These are phyloP conservation scores for Rubia peregrina DNA, from an alignment of 305 asterid genomes.

Conservation along the genomic window DNA sequence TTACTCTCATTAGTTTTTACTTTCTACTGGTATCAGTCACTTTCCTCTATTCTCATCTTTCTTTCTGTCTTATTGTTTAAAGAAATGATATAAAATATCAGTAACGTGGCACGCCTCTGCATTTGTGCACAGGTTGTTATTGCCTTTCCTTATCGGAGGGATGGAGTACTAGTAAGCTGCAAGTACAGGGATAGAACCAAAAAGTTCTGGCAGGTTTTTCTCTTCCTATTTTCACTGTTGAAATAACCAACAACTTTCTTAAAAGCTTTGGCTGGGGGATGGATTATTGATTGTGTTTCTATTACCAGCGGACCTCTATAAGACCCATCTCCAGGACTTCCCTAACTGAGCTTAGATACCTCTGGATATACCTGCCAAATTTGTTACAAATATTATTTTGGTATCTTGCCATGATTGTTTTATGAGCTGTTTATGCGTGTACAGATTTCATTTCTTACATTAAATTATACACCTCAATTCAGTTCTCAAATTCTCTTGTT, in stretches of 20 bases:
- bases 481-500: constrained; percentile 15
- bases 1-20: not conserved
- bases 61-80: not conserved
- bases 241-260: not conserved
- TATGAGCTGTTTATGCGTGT: not conserved
- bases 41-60: not conserved
- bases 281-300: not conserved
- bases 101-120: constrained; percentile 3
- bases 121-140: constrained; percentile 47
- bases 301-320: not conserved
- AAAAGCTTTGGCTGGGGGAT: too few species aligned
- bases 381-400: not conserved
- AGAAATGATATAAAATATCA: constrained; percentile 3
- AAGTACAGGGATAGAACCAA: constrained; percentile 65
- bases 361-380: not conserved
- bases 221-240: not conserved
- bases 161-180: constrained; percentile 69
- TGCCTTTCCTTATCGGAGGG: constrained; percentile 74
- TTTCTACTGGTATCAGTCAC: not conserved
- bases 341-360: constrained; percentile 1
- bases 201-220: constrained; percentile 75
- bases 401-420: not conserved
- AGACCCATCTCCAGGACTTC: not conserved
- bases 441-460: not conserved
- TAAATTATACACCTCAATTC: constrained; percentile 12